phyloP scores from a whole-genome alignment of 805 yeast genomes.

The Suhomyces sp. region DNA sequence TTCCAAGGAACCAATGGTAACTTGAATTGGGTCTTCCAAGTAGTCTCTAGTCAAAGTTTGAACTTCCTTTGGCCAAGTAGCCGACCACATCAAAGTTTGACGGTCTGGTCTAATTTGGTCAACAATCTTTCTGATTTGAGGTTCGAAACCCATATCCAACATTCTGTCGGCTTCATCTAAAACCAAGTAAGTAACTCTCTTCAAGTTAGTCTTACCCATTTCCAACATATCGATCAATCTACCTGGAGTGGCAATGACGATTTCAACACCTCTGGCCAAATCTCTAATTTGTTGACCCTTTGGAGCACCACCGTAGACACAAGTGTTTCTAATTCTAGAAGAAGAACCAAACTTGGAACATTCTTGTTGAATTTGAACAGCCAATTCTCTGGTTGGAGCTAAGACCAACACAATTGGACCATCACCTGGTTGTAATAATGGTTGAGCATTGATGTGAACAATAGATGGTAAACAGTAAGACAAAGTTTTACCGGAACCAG shows the following conservation, averaged over 20 bases:
- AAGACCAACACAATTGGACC: conserved; percentile 95
- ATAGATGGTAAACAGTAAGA: conserved; percentile 96
- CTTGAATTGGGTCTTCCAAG: conserved; percentile 91
- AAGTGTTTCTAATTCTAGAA: conserved; percentile 92
- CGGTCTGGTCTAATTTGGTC: conserved; percentile 99
- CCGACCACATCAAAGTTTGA: conserved; percentile 99
- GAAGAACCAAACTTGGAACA: conserved; percentile 91
- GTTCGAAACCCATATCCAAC: conserved; percentile 99
- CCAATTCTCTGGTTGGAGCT: conserved; percentile 98
- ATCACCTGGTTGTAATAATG: conserved; percentile 87
- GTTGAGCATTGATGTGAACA: conserved; percentile 98
- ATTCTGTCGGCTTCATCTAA: conserved; percentile 99
- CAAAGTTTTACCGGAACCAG: conserved; percentile 98
- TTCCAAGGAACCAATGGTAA: conserved; percentile 93
- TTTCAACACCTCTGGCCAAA: conserved; percentile 91
- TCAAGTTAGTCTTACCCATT: conserved; percentile 88
- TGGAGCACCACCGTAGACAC: conserved; percentile 99
- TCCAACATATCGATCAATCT: conserved; percentile 97
- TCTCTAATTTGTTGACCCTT: conserved; percentile 97
- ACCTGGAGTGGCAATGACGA: conserved; percentile 97
- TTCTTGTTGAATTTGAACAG: conserved; percentile 95
- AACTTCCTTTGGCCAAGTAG: conserved; percentile 99
- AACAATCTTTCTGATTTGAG: conserved; percentile 97
- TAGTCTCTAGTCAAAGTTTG: conserved; percentile 91
- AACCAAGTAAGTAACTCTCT: conserved; percentile 95